phyloP scores from a whole-genome alignment of 306 rosid genomes.

The Rosa persica region DNA sequence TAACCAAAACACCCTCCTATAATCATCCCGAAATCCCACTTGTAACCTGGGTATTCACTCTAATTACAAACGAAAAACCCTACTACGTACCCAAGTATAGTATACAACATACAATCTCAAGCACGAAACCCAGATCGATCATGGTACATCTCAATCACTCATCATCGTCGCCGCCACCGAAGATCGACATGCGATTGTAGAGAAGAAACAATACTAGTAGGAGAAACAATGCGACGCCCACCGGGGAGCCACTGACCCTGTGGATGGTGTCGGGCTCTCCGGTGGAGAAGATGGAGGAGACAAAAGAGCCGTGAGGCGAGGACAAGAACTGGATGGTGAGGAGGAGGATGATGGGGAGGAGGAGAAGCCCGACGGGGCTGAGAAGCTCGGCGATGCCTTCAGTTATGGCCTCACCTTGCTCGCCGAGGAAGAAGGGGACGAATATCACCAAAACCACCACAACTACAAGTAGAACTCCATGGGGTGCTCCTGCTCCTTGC shows the following conservation, averaged over 20 bases:
- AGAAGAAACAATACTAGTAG: conserved; percentile 61
- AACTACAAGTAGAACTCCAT: conserved; percentile 60
- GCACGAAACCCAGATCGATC: conserved; percentile 29
- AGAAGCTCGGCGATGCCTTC: conserved; percentile 70
- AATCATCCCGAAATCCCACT: neutral
- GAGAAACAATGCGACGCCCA: conserved; percentile 82
- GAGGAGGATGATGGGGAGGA: conserved; percentile 80
- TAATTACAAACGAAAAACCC: conserved; percentile 19
- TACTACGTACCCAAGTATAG: neutral
- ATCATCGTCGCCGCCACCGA: conserved; percentile 66
- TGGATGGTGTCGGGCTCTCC: conserved; percentile 87
- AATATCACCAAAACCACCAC: conserved; percentile 60
- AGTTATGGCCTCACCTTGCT: conserved; percentile 73
- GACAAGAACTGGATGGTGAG: conserved; percentile 87
- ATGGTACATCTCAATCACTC: conserved; percentile 35
- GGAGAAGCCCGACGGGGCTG: conserved; percentile 79
- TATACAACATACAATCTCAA: neutral
- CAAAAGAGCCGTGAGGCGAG: conserved; percentile 74
- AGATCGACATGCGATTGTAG: conserved; percentile 66
- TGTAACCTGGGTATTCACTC: neutral
- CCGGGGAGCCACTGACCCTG: conserved; percentile 74
- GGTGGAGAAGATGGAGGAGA: conserved; percentile 65
- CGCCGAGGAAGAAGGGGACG: conserved; percentile 66
- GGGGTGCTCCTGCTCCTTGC: conserved; percentile 57
- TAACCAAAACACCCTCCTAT: conserved; percentile 1